A percentile compares a stretch with the other conserved stretches of the same genome.
These are phyloP conservation scores for Xylaria nigripes DNA, from an alignment of 495 filamentous ascomycete genomes.

Conservation along the genomic window DNA sequence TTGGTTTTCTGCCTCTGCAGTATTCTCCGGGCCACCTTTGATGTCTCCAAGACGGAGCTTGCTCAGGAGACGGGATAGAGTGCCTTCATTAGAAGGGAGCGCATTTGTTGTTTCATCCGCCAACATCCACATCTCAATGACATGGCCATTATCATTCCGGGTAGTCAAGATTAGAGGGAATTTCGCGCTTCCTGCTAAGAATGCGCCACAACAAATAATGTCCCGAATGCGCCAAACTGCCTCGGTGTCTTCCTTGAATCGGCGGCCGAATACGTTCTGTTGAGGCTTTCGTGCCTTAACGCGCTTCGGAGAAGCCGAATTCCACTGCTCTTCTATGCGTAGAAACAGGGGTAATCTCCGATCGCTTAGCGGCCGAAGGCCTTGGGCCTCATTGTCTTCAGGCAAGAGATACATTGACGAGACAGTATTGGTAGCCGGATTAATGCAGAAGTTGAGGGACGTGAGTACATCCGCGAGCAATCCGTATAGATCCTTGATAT, in stretches of 20 bases:
- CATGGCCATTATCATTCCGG: slow-evolving; percentile 12
- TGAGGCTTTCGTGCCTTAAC: slow-evolving; percentile 19
- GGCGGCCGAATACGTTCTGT: slow-evolving; percentile 22
- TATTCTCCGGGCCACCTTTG: slow-evolving; percentile 3
- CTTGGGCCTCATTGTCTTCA: slow-evolving; percentile 37
- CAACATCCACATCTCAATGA: slow-evolving; percentile 20
- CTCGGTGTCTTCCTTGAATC: slow-evolving; percentile 21
- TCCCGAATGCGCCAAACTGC: slow-evolving; percentile 28
- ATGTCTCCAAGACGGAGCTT: slow-evolving; percentile 17
- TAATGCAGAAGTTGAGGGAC: slow-evolving; percentile 25
- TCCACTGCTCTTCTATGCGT: slow-evolving; percentile 8
- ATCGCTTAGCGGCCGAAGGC: slow-evolving; percentile 32
- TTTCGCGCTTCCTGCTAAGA: slow-evolving; percentile 17
- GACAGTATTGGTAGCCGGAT: slow-evolving; percentile 15
- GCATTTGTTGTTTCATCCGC: slow-evolving; percentile 8
- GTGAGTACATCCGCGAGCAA: slow-evolving; percentile 29
- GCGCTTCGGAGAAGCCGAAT: slow-evolving; percentile 2
- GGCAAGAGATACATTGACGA: slow-evolving; percentile 28
- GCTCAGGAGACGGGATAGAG: slow-evolving; percentile 15
- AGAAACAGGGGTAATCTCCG: slow-evolving; percentile 20
- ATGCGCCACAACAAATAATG: slow-evolving; percentile 26
- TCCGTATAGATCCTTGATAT: slow-evolving; percentile 32
- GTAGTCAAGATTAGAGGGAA: slow-evolving; percentile 16
- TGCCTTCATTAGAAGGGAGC: slow-evolving; percentile 10
- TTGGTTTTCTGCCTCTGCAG: neutral